Evolutionary conservation across 106 monocot genomes (phyloP), one percentile per base, ranked within the genome.

Genomic region (Cymbidium sinense): DNA sequence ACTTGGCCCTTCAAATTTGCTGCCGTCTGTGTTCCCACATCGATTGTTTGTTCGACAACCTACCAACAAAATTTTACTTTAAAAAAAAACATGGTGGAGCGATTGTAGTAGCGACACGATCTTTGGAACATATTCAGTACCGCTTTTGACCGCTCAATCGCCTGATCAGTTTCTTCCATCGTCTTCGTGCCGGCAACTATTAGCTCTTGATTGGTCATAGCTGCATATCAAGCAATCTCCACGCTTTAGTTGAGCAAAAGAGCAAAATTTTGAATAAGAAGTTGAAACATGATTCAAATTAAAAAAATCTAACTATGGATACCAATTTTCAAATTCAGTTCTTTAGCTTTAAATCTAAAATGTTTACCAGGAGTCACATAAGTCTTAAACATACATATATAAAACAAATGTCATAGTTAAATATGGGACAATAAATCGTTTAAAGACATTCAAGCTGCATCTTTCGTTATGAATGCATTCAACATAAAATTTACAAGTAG

Each of bases 161-260:
- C 90, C 79, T 98, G 96, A 81, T 98, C 96, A 47, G 94, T 98
- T 62, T 98, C 88, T 79, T 94, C 94, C 91, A 98, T 94, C 12
- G 80, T 78, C 77, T 88, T 94, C 74, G 54, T 94, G 77, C 96
- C 96, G 77, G 82, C 79, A 85, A 79, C 51, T 31, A 98, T 77
- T 70, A 98, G 90, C 82, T 98, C 88, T 76, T 90, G 94, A 87
- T 94, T 98, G 30, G 86, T 79, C 96, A 98, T 94, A 81, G 85
- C 96, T 98, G 86, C 75, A 71, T 21, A 36, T 39, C 19, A 71
- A 71, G 7, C 7, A 20, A 5, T 39, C 4, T 21, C 18, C 36
- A 21, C 36, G 21, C 7, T 71, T 39, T n/a, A 71, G 17, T 67
- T 67, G 34, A 39, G n/a, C 20, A 71, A 34, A n/a, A n/a, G 34